phyloP scores from a whole-genome alignment of 306 rosid genomes.

The Rosa lucieae region DNA sequence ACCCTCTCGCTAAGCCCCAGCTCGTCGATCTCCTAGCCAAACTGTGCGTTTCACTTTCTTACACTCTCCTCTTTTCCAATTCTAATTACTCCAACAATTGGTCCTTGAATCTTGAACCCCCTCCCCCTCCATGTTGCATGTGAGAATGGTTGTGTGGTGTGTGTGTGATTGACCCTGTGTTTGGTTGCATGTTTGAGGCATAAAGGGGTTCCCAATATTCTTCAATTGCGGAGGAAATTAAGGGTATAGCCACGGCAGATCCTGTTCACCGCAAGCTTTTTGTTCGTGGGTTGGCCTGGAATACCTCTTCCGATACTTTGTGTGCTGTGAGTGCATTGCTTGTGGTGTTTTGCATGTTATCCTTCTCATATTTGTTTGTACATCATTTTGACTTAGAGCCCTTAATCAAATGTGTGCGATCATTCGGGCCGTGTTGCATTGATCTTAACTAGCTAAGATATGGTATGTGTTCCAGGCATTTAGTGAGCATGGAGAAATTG shows the following conservation, averaged over 20 bases:
- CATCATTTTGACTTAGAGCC: conserved; percentile 1
- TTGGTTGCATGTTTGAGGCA: conserved; percentile 52
- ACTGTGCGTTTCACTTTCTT: conserved; percentile 44
- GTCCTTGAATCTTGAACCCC: neutral
- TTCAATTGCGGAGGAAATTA: neutral
- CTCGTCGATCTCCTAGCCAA: conserved; percentile 71
- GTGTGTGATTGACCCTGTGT: conserved; percentile 72
- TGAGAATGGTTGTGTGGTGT: conserved; percentile 49
- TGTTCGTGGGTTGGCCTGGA: conserved; percentile 88
- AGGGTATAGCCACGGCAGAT: conserved; percentile 55
- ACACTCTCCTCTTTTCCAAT: neutral
- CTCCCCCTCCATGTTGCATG: conserved; percentile 24
- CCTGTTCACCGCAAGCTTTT: conserved; percentile 72
- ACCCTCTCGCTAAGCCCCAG: conserved; percentile 69
- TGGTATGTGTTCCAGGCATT: conserved; percentile 48
- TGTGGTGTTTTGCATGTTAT: conserved; percentile 54
- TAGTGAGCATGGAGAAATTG: conserved; percentile 75
- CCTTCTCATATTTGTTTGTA: no score
- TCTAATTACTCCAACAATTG: neutral
- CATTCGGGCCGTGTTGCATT: neutral
- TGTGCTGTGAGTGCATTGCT: conserved; percentile 24
- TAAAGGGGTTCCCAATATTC: conserved; percentile 70
- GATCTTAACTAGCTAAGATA: no score
- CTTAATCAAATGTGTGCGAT: neutral
- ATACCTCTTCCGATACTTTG: conserved; percentile 76